Conservation (phyloP, 2,329 filamentous ascomycete genomes). For the Alternaria sp. region DNA sequence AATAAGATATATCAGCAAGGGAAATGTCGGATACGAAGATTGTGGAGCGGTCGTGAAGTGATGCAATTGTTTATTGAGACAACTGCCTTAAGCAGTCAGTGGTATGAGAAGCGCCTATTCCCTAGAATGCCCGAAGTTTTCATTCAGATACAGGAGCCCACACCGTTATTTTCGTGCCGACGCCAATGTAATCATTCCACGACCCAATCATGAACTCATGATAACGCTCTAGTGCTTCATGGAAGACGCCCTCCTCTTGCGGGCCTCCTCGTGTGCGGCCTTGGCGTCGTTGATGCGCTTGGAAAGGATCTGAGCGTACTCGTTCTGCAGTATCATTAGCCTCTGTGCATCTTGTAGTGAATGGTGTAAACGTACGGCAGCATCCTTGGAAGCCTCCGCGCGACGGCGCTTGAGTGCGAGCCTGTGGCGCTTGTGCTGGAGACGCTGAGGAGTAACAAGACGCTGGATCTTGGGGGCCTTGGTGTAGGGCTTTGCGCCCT, state of each 20-base stretch:
- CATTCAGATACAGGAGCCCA: conserved; percentile 42
- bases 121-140: conserved; percentile 42
- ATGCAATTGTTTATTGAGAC: conserved; percentile 48
- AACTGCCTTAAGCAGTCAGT: conserved; percentile 46
- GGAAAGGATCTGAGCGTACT: conserved; percentile 94
- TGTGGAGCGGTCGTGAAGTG: conserved; percentile 30
- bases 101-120: conserved; percentile 44
- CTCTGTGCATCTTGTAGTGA: neutral
- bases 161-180: conserved; percentile 45
- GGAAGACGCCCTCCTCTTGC: conserved; percentile 96
- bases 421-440: conserved; percentile 99
- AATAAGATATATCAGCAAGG: neutral
- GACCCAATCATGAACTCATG: conserved; percentile 42
- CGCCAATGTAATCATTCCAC: conserved; percentile 46
- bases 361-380: conserved; percentile 73
- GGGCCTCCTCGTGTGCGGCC: conserved; percentile 87
- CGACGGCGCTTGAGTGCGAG: conserved; percentile 98
- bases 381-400: conserved; percentile 96
- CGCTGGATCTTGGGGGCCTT: conserved; percentile 99
- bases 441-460: conserved; percentile 98
- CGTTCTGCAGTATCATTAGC: conserved; percentile 69
- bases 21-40: neutral
- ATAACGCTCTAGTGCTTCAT: conserved; percentile 47
- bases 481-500: conserved; percentile 98
- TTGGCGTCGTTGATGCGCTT: conserved; percentile 98